Percentiles rank a stretch among this genome's conserved stretches.
phyloP scores from a whole-genome alignment of 2,329 filamentous ascomycete species.

The Aspergillus pseudoviridinutans region DNA sequence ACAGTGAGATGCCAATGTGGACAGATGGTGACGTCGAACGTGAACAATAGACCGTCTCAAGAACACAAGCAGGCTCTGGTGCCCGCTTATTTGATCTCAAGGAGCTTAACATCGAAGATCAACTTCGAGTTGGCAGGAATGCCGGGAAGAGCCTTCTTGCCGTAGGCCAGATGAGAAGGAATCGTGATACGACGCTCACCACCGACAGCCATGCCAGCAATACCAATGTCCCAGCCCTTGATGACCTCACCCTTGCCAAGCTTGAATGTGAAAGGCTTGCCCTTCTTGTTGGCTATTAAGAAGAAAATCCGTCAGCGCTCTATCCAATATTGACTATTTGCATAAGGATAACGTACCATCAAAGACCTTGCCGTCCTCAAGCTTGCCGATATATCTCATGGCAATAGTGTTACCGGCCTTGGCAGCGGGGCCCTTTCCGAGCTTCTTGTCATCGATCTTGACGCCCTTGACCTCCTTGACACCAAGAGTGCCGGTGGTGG shows the following conservation, averaged over 20 bases:
- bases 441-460: slow-evolving; percentile 91
- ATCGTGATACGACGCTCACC: slow-evolving; percentile 91
- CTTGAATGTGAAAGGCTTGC: slow-evolving; percentile 95
- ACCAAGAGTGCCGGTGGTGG: slow-evolving; percentile 57
- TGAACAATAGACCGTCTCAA: slow-evolving; percentile 7
- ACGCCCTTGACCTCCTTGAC: slow-evolving; percentile 83
- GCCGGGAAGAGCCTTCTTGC: slow-evolving; percentile 73
- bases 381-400: slow-evolving; percentile 98
- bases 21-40: slow-evolving; percentile 2
- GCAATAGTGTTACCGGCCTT: slow-evolving; percentile 89
- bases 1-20: slow-evolving; percentile 1
- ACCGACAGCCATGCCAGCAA: slow-evolving; percentile 87
- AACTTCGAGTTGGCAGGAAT: slow-evolving; percentile 90
- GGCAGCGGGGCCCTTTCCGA: slow-evolving; percentile 75
- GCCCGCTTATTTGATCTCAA: slow-evolving; percentile 69
- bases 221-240: slow-evolving; percentile 96
- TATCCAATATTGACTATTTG: slow-evolving; percentile 2
- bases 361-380: slow-evolving; percentile 89
- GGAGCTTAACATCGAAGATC: slow-evolving; percentile 84
- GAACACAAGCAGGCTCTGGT: neutral
- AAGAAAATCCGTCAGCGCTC: slow-evolving; percentile 2
- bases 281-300: slow-evolving; percentile 87
- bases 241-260: slow-evolving; percentile 93
- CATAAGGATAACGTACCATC: slow-evolving; percentile 61
- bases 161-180: slow-evolving; percentile 83